Base-by-base conservation (phyloP, 306 rosid genomes). In the Citrullus colocynthis region DNA sequence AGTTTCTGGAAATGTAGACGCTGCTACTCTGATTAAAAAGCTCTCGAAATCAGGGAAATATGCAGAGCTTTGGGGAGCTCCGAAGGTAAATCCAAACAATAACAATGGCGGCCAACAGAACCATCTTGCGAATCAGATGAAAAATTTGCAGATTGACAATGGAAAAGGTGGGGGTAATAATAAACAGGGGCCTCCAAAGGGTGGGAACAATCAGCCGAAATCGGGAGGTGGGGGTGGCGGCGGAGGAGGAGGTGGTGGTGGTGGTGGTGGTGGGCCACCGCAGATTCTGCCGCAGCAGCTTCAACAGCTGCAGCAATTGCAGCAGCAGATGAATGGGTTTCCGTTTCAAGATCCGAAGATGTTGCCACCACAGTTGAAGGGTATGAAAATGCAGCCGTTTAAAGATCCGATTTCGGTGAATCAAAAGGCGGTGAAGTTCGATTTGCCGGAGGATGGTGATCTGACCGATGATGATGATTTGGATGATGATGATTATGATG, bases 1-100 rank as follows among this genome's bases (percentile, higher is more conserved):
- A 0, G 93, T 95, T 20, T 89, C 97, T 2, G 97, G 99, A 57
- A 92, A 84, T 92, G 96, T 92, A 7, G 99, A 95, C 85, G 88
- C 97, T 1, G 80, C 86, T 0, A 65, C 93, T 77, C 89, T 95
- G 74, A 90, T 95, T 74, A 95, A 88, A 90, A 95, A 90, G 88
- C 96, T 95, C 49, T 60, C 86, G 2, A 95, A 95, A 82, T 95
- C 99, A 11, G 97, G 97, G n/a, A 95, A 95, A 76, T 92, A 89
- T 84, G 99, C 97, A n/a, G 93, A 88, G 83, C 79, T 89, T 9
- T 95, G 99, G 97, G 89, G 84, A 37, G 88, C 89, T 44, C 85
- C 91, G 0, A 95, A 95, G 81, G 32, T 86, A 0, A 83, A 86
- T 64, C 44, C 42, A 6, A 73, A 16, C 28, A 73, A 73, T 5